phyloP scores from a whole-genome alignment of 1,284 basidiomycete genomes.

The Cronartium ribicola region DNA sequence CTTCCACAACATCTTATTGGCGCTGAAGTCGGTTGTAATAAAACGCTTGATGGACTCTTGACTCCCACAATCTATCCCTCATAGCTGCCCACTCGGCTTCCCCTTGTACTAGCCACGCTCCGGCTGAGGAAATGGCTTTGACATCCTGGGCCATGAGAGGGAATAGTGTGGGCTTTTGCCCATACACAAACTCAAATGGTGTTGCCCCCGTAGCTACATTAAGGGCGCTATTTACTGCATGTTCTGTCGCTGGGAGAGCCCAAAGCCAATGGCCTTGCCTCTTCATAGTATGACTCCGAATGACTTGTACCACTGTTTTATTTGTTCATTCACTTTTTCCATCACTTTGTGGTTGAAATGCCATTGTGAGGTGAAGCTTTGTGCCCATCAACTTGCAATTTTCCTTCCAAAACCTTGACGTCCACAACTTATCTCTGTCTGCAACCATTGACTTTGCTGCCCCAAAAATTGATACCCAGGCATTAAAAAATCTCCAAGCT shows the following conservation, averaged over 20 bases:
- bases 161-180: neutral
- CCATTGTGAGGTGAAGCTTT: neutral
- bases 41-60: neutral
- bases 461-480: conserved; percentile 9
- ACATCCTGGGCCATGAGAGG: too few relatives aligned
- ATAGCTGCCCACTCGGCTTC: neutral
- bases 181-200: neutral
- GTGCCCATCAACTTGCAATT: neutral
- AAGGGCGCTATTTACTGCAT: neutral
- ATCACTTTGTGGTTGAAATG: conserved; percentile 7
- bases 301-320: conserved; percentile 12
- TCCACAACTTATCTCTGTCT: conserved; percentile 15
- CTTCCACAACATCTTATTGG: neutral
- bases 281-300: neutral
- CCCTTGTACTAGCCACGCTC: neutral
- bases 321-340: neutral
- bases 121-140: neutral
- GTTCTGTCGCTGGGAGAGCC: neutral
- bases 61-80: neutral
- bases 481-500: neutral
- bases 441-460: neutral
- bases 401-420: conserved; percentile 8
- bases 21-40: neutral
- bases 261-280: conserved; percentile 9
- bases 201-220: conserved; percentile 1